phyloP scores from a whole-genome alignment of 257 asterid genomes.

The Dorcoceras hygrometricum region DNA sequence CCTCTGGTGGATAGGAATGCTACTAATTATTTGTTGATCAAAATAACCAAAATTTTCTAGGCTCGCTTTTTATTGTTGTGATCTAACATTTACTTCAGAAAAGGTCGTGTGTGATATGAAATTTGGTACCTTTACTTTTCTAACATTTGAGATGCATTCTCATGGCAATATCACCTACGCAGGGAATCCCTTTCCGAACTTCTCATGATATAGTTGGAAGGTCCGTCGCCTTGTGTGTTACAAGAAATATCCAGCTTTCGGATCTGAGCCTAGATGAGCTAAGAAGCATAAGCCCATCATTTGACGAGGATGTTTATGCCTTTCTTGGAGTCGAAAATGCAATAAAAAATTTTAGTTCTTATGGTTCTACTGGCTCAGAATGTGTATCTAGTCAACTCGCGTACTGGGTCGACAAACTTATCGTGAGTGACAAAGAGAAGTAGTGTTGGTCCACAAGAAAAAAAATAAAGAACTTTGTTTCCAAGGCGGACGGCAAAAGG shows the following conservation, averaged over 20 bases:
- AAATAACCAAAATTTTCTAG: too few species aligned
- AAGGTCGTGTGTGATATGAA: not conserved
- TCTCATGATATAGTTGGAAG: conserved; percentile 92
- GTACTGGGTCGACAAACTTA: conserved; percentile 65
- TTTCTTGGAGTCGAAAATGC: conserved; percentile 88
- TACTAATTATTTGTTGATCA: too few species aligned
- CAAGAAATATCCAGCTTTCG: conserved; percentile 57
- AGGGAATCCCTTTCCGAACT: conserved; percentile 94
- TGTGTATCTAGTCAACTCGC: conserved; percentile 83
- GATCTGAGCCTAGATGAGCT: conserved; percentile 68
- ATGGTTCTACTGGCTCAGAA: conserved; percentile 93
- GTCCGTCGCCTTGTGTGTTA: conserved; percentile 76
- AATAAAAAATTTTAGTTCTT: conserved; percentile 76
- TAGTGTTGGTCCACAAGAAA: not conserved
- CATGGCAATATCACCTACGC: conserved; percentile 23
- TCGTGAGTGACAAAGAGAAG: conserved; percentile 26
- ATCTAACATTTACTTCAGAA: not conserved
- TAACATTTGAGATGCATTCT: not conserved
- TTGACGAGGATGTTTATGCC: conserved; percentile 73
- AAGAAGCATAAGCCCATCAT: conserved; percentile 49
- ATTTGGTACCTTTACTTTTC: not conserved
- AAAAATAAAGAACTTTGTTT: not conserved
- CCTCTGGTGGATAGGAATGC: too few species aligned
- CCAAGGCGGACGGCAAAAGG: not conserved
- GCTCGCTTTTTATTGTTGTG: not conserved